phyloP scores from a whole-genome alignment of 805 yeast genomes.

The Cyberlindnera xylosilytica region DNA sequence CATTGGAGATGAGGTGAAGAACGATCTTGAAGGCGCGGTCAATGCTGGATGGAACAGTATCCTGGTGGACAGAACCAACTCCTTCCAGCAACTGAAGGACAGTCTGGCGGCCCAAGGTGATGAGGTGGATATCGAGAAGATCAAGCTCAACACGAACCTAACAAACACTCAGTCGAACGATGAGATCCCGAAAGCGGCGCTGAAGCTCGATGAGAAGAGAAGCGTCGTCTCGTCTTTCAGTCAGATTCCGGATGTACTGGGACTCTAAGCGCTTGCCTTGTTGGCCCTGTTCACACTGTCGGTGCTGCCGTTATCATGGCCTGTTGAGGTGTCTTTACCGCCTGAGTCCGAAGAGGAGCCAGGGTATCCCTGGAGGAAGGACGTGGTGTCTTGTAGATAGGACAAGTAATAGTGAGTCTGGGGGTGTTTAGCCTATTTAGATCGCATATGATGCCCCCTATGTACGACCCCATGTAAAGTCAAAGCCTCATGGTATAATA shows the following conservation, averaged over 20 bases:
- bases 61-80: constrained; percentile 44
- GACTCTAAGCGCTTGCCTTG: neutral
- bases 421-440: no score
- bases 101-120: constrained; percentile 8
- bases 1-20: constrained; percentile 58
- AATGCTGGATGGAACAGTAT: constrained; percentile 63
- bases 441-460: no score
- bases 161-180: constrained; percentile 1
- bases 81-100: constrained; percentile 25
- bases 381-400: no score
- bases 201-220: constrained; percentile 14
- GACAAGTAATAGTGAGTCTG: no score
- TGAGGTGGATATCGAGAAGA: constrained; percentile 11
- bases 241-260: constrained; percentile 9
- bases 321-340: no score
- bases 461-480: no score
- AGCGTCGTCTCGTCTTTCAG: constrained; percentile 11
- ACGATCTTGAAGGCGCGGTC: constrained; percentile 52
- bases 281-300: no score
- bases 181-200: neutral
- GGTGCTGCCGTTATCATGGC: no score
- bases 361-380: no score
- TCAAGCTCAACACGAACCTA: constrained; percentile 14
- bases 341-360: no score
- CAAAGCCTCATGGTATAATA: no score